Conservation (phyloP, 352 stramenopile species). For the Pythium rhizo-oryzae region DNA sequence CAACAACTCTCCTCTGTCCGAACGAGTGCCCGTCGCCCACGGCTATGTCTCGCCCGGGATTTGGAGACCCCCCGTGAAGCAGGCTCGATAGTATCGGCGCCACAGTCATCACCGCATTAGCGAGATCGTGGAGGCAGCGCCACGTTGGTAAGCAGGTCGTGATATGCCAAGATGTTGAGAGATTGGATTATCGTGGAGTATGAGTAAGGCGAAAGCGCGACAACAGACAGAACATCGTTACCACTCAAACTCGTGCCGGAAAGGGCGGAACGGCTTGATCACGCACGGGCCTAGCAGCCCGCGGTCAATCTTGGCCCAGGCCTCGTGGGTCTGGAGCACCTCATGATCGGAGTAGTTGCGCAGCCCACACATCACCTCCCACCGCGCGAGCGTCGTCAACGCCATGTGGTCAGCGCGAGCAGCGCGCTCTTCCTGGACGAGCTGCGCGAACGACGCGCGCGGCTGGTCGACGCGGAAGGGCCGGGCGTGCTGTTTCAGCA, state of each 20-base stretch:
- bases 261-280: constrained; percentile 17
- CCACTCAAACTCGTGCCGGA: constrained; percentile 20
- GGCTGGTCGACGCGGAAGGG: neutral
- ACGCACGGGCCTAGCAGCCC: constrained; percentile 7
- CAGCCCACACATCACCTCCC: neutral
- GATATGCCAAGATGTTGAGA: no score
- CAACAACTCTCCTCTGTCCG: no score
- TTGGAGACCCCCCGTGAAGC: no score
- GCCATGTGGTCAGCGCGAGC: neutral
- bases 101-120: no score
- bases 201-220: no score
- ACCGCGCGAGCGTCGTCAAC: neutral
- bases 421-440: neutral
- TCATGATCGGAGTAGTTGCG: constrained; percentile 1
- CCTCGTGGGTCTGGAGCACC: neutral
- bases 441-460: neutral
- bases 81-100: no score
- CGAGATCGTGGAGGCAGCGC: no score
- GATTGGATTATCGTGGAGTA: no score
- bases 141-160: no score
- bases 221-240: no score
- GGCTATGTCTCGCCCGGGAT: no score
- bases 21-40: no score
- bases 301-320: constrained; percentile 6
- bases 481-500: neutral